Evolutionary conservation across 352 stramenopile genomes (phyloP).

Genomic region (Globisporangium nodosum): DNA sequence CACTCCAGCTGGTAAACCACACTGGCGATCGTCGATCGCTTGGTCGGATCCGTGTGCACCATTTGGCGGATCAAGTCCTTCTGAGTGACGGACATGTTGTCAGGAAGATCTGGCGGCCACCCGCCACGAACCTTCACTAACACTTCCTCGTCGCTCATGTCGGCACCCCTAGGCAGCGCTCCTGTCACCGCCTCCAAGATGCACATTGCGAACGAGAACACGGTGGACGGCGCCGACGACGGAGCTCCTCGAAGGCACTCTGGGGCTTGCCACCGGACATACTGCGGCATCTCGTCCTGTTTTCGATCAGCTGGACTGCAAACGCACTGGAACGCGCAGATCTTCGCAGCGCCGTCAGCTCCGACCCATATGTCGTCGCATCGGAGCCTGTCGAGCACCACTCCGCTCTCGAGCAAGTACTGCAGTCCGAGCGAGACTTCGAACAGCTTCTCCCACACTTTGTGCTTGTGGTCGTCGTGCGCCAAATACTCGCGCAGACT

Average conservation of each 20-base stretch:
- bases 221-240: not conserved
- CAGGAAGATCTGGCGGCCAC: not conserved
- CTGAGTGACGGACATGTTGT: not conserved
- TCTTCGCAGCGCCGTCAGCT: slow-evolving; percentile 1
- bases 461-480: not conserved
- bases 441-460: slow-evolving; percentile 5
- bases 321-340: slow-evolving; percentile 3
- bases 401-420: slow-evolving; percentile 6
- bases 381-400: slow-evolving; percentile 6
- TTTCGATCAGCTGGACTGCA: not conserved
- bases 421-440: slow-evolving; percentile 6
- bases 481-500: slow-evolving; percentile 2
- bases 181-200: slow-evolving; percentile 5
- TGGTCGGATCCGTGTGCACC: not conserved
- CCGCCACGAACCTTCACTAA: not conserved
- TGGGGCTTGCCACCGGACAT: not conserved
- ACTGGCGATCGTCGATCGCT: not conserved
- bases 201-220: slow-evolving; percentile 9
- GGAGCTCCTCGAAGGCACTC: slow-evolving; percentile 1
- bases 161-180: not conserved
- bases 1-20: not conserved
- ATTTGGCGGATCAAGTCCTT: not conserved
- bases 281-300: not conserved
- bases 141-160: not conserved
- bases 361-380: slow-evolving; percentile 4